Evolutionary conservation across 495 filamentous ascomycete species (phyloP).

Genomic region (Tuber borchii): DNA sequence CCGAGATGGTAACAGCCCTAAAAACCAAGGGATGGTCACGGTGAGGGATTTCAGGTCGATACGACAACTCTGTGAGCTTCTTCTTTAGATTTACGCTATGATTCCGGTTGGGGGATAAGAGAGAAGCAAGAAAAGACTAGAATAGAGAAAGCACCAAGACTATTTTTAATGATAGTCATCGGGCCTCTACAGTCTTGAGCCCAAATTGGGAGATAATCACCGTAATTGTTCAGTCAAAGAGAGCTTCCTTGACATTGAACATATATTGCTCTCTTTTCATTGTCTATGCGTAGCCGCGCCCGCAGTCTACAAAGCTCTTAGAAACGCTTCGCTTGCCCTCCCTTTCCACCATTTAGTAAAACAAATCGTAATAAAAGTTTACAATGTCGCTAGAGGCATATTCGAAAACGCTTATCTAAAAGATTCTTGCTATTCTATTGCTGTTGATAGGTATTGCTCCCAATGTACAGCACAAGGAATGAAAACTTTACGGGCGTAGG

Average conservation of each 20-base stretch:
- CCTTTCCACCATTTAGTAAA: no score
- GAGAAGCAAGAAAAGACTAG: neutral
- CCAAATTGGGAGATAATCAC: neutral
- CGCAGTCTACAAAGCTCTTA: no score
- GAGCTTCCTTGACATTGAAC: neutral
- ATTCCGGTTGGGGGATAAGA: neutral
- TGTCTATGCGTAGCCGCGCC: neutral
- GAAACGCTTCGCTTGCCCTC: no score
- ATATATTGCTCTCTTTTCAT: neutral
- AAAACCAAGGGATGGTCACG: neutral
- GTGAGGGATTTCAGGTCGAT: neutral
- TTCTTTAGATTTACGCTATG: neutral
- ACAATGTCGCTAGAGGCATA: no score
- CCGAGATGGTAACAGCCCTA: conserved; percentile 8
- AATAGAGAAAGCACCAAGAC: neutral
- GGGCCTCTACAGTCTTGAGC: neutral
- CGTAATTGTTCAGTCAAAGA: neutral
- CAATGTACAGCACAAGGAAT: no score
- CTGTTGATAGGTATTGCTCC: no score
- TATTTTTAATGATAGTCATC: neutral
- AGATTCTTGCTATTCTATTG: no score
- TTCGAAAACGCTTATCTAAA: no score
- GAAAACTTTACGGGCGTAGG: no score
- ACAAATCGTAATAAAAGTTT: no score
- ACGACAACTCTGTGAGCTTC: neutral